Base-by-base conservation (phyloP, 345 rosid species). In the Eutrema japonicum region DNA sequence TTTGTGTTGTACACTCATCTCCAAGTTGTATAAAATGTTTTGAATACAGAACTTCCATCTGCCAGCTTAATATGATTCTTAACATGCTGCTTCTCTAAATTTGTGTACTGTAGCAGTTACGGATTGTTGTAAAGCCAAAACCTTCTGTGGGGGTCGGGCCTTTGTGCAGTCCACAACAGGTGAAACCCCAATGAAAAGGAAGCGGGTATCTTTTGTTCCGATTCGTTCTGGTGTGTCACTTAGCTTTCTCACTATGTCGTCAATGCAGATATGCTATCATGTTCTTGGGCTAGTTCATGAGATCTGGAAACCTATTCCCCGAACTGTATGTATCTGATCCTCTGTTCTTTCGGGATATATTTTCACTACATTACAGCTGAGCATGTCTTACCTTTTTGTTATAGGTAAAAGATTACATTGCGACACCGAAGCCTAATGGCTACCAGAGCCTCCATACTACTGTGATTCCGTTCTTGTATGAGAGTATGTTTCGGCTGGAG, bases 361-460 rank as follows among this genome's bases (percentile, higher is more conserved):
- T 18, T 68, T 26, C 36, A 38, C 14, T 49, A 36, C 72, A 29
- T 32, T 45, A 42, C 55, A 1, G 30, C 77, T 60, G 30, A 66
- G 58, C 65, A 52, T 64, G 6, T 48, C 74, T 53, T 71, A 8
- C 72, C 73, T 52, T 81, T 56, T 48, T 60, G 41, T 68, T 51
- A 66, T 83, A 95, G 99, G 87, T 92, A 83, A 95, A 95, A 82
- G 98, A 93, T 83, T 92, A 95, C 77, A 95, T 95, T 80, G 97
- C 99, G 10, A 95, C 99, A 64, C 91, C 98, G 6, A 95, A 95
- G 79, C 99, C 99, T 59, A 95, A 95, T 70, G 99, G 99, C 66
- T 95, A 95, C 68, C 99, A 95, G 84, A 92, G 99, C 85, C 93
- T 95, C 52, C 96, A 95, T 76, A 90, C 99, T 58, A 87, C 88